Base-by-base conservation (phyloP, 495 filamentous ascomycete genomes). In the Achaetomiella virescens region DNA sequence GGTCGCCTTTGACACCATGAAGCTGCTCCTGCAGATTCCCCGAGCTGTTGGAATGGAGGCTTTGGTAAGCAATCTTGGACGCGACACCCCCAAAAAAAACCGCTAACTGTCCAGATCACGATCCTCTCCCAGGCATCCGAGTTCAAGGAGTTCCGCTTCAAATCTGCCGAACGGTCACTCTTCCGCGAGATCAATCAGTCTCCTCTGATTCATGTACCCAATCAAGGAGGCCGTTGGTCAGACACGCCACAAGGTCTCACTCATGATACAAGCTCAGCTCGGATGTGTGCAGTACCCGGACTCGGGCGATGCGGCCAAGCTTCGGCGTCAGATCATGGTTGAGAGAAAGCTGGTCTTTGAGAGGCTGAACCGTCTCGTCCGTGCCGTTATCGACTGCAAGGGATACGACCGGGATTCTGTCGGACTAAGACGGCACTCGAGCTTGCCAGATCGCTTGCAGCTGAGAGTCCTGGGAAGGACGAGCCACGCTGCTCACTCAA, bases 1-100 rank as follows among this genome's bases (percentile, higher is more conserved):
- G 73, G 74, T 98, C 2, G 82, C 84, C n/a, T 95, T 95, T 61
- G 79, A 87, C 41, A 96, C 91, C 0, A 97, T 97, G 91, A 87
- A 85, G 61, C 69, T 76, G 2, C 67, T 97, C 3, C 67, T 96
- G 21, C 72, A 73, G 2, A 72, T 98, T 50, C 77, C 80, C 22
- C 66, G 70, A 7, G 79, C 79, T 18, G 79, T 84, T 1, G 78
- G 77, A 6, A 73, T 90, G 21, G 83, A 84, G 31, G 78, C 89
- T 27, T 85, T 95, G 65, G 89, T 93, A 72, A 73, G 86, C 0
- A 27, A 43, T 55, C 44, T 42, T 21, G 25, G 6, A 18, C 14
- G 4, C 9, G 27, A 9, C 27, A 31, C 4, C 9, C n/a, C n/a
- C n/a, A n/a, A 31, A 9, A 38, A 12, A 4, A n/a, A 87, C 74